Percentiles rank a stretch among this genome's conserved stretches.
These are phyloP conservation scores for Cylindrotheca fusiformis DNA, from an alignment of 108 stramenopile genomes.

Conservation along the genomic window DNA sequence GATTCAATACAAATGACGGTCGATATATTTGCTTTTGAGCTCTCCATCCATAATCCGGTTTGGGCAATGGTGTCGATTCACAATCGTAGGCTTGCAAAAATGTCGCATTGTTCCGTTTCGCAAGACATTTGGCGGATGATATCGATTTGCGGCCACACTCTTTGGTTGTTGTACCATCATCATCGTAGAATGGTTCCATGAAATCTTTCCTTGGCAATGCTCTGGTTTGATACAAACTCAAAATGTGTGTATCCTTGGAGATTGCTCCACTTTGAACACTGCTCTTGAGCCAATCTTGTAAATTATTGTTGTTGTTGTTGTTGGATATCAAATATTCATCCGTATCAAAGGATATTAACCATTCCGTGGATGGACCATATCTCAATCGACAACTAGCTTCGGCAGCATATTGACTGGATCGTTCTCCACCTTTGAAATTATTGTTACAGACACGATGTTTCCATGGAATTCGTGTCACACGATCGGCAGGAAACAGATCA, in stretches of 20 bases:
- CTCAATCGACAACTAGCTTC: constrained; percentile 68
- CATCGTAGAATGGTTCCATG: constrained; percentile 29
- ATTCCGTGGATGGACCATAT: constrained; percentile 56
- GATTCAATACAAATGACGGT: constrained; percentile 62
- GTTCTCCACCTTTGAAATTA: constrained; percentile 68
- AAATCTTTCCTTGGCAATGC: constrained; percentile 47
- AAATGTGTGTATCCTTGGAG: constrained; percentile 35
- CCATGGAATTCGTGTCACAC: constrained; percentile 64
- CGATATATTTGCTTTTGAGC: constrained; percentile 85
- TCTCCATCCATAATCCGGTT: constrained; percentile 52
- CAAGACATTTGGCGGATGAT: constrained; percentile 26
- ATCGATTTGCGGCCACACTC: constrained; percentile 4
- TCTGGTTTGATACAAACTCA: constrained; percentile 56
- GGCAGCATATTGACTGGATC: constrained; percentile 69
- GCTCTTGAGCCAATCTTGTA: constrained; percentile 12
- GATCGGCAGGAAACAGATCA: constrained; percentile 18
- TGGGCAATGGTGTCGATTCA: constrained; percentile 58
- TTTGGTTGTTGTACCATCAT: background rate
- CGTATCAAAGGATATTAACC: constrained; percentile 71
- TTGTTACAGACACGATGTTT: constrained; percentile 67
- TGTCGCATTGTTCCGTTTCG: constrained; percentile 28
- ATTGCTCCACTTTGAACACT: constrained; percentile 14
- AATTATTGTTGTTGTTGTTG: constrained; percentile 29
- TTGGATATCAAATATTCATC: constrained; percentile 75
- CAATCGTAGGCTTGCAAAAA: constrained; percentile 76